Percentiles rank a stretch among this genome's conserved stretches.
Conservation (phyloP, 2,329 filamentous ascomycete genomes). For the Celoporthe dispersa region DNA sequence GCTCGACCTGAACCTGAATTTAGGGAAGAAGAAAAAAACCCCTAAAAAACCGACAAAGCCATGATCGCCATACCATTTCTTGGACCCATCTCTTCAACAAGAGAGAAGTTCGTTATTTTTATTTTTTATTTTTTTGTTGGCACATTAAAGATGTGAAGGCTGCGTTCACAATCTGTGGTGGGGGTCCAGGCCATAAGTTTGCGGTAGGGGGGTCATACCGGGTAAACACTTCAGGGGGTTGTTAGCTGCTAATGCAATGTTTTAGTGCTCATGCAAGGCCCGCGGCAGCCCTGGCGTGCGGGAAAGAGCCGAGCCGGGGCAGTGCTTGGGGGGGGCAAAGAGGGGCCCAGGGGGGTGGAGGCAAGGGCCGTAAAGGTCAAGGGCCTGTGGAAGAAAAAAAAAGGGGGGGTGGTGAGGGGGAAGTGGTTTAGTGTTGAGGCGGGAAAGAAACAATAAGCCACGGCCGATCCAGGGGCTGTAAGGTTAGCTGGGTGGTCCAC, state of each 20-base stretch:
- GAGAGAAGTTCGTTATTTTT: too few species aligned
- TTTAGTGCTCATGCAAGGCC: background rate
- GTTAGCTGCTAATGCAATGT: background rate
- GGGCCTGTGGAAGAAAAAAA: background rate
- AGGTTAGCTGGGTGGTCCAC: background rate
- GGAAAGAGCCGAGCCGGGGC: constrained; percentile 13
- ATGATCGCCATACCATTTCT: too few species aligned
- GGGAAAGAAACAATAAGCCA: background rate
- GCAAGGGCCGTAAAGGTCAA: background rate
- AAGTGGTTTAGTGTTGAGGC: too few species aligned
- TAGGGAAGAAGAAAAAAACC: too few species aligned
- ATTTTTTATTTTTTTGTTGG: too few species aligned
- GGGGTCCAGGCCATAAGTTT: background rate
- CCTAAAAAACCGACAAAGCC: too few species aligned
- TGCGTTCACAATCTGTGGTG: background rate
- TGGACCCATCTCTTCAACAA: too few species aligned
- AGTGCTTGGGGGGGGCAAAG: background rate
- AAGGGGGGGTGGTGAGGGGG: background rate
- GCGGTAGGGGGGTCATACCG: background rate
- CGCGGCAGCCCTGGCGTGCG: constrained; percentile 5
- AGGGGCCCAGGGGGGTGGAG: too few species aligned
- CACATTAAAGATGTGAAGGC: too few species aligned
- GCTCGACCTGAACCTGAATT: too few species aligned
- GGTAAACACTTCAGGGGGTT: background rate
- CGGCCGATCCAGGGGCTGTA: too few species aligned